These are phyloP conservation scores for Aspergillus ochraceoroseus DNA, from an alignment of 2,329 filamentous ascomycete genomes.

Conservation along the genomic window DNA sequence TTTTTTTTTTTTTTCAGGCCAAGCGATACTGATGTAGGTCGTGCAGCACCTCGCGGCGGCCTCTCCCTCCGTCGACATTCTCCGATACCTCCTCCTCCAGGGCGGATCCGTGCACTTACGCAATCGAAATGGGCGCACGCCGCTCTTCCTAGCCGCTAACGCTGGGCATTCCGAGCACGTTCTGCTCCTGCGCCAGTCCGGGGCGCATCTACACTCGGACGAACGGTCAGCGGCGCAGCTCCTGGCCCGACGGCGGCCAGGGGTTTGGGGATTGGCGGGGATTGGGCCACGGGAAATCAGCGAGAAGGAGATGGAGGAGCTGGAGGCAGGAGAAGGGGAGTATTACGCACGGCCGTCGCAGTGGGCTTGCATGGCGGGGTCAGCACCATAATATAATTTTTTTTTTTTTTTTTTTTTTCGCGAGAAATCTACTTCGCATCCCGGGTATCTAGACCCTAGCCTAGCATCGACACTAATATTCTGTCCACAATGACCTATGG, in stretches of 20 bases:
- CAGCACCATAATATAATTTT: slow-evolving; percentile 13
- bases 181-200: slow-evolving; percentile 50
- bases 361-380: slow-evolving; percentile 14
- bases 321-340: background rate
- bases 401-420: no score
- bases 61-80: slow-evolving; percentile 51
- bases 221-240: slow-evolving; percentile 52
- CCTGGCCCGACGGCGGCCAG: slow-evolving; percentile 42
- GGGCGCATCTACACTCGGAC: slow-evolving; percentile 56
- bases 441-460: no score
- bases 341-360: slow-evolving; percentile 8
- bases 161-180: slow-evolving; percentile 54
- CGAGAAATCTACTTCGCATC: no score
- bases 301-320: slow-evolving; percentile 13
- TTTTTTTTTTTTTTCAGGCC: background rate
- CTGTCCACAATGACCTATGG: no score
- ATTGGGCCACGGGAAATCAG: slow-evolving; percentile 27
- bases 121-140: slow-evolving; percentile 55
- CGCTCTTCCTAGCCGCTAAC: slow-evolving; percentile 56
- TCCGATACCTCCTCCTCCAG: slow-evolving; percentile 53
- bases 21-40: slow-evolving; percentile 7
- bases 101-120: slow-evolving; percentile 57
- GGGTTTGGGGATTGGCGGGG: slow-evolving; percentile 43
- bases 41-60: slow-evolving; percentile 55
- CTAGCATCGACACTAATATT: no score